Base-by-base conservation (phyloP, 352 stramenopile genomes). In the Phytophthora fragariaefolia region DNA sequence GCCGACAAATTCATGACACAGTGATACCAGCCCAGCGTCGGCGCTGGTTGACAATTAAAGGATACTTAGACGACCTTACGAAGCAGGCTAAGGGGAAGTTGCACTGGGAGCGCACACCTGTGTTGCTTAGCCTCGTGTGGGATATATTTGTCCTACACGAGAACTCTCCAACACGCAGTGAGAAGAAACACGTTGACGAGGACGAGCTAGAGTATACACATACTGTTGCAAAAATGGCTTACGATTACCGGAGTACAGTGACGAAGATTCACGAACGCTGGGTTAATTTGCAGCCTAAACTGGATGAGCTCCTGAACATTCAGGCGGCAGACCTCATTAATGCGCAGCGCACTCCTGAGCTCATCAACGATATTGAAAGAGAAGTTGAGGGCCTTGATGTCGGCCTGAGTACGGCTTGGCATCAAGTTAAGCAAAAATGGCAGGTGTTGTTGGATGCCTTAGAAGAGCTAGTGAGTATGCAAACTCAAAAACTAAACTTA, bases 301-400 rank as follows among this genome's bases (percentile, higher is more conserved):
- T 93, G 4, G 81, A 91, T 18, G 85, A 93, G 36, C 59, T 93
- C 3, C 52, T 90, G 1, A 65, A 70, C 4, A 82, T 93, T 23
- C 85, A 91, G 50, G 58, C 67, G 0, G 66, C 71, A 3, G 43
- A 70, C 0, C 72, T 82, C 40, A 87, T 93, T 40, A 69, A 93
- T 40, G 85, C 82, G 2, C 50, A 77, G 22, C 80, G 85, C 4
- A 91, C 85, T 0, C 77, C 76, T 0, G 17, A 80, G 22, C 42
- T 93, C 4, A 49, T 93, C 6, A 63, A 76, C 1, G 51, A 75
- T 32, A 77, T 93, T 26, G 71, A 81, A 10, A 22, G 28, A 4
- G 67, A 83, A 43, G 71, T 93, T 1, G 84, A 93, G 53, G 84
- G 82, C 0, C 73, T 93, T 9, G 84, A 93, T 46, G 59, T 89